phyloP scores from a whole-genome alignment of 202 grass and related monocot species.

The Hordeum pubiflorum region DNA sequence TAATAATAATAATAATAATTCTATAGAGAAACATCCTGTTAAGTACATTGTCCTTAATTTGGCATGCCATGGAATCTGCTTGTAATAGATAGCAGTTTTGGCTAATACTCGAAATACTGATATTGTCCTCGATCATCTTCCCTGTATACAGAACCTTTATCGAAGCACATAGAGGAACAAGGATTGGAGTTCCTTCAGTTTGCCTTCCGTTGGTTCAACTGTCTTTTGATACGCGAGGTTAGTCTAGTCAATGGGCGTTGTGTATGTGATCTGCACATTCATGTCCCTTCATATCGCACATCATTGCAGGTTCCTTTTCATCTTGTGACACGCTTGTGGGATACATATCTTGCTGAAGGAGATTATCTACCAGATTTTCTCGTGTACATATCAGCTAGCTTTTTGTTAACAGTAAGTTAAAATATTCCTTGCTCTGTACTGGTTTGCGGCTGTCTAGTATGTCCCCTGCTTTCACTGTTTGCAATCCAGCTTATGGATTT shows the following conservation, averaged over 20 bases:
- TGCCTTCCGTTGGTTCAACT: conserved; percentile 88
- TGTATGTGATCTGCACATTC: neutral
- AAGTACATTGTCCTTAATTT: neutral
- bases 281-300: neutral
- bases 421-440: neutral
- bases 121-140: neutral
- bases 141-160: conserved; percentile 57
- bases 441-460: neutral
- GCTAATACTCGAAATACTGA: neutral
- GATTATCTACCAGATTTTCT: conserved; percentile 90
- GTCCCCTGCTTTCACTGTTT: neutral
- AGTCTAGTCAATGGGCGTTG: neutral
- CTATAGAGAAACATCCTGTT: neutral
- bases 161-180: conserved; percentile 73
- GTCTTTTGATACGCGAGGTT: conserved; percentile 92
- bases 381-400: conserved; percentile 93
- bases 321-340: conserved; percentile 64
- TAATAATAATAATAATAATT: neutral
- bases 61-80: neutral
- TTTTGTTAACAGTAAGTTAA: conserved; percentile 86
- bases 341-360: conserved; percentile 88
- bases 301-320: conserved; percentile 70
- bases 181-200: conserved; percentile 85
- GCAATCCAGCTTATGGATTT: neutral
- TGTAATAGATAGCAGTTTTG: neutral